Evolutionary conservation across 495 filamentous ascomycete species (phyloP).

Genomic region (Elasticomyces elasticus): DNA sequence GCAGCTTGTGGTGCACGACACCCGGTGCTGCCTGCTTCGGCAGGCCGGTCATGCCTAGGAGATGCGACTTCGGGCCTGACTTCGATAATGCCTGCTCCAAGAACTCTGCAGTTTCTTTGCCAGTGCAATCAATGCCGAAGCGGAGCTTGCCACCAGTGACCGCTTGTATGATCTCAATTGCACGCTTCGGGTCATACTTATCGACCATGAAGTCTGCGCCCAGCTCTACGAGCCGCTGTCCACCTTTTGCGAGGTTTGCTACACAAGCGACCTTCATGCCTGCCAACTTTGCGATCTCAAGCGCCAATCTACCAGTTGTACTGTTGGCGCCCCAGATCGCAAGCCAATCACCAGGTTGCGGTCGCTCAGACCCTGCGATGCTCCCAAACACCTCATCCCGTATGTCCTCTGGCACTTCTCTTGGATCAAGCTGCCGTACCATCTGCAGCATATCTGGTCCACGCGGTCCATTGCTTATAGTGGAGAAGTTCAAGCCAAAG

Average conservation of each 20-base stretch:
- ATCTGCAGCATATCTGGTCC: constrained; percentile 47
- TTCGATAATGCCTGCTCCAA: constrained; percentile 38
- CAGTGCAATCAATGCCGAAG: constrained; percentile 55
- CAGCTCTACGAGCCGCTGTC: constrained; percentile 41
- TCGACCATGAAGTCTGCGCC: constrained; percentile 54
- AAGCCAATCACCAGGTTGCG: constrained; percentile 50
- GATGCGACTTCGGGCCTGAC: constrained; percentile 35
- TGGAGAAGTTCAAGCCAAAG: constrained; percentile 44
- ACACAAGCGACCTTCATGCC: constrained; percentile 49
- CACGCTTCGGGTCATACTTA: constrained; percentile 47
- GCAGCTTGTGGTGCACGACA: constrained; percentile 49
- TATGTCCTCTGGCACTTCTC: constrained; percentile 43
- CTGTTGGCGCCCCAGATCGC: constrained; percentile 60
- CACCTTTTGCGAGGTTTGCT: constrained; percentile 53
- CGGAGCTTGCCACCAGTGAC: constrained; percentile 45
- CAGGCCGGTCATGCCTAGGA: constrained; percentile 53
- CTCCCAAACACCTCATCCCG: constrained; percentile 43
- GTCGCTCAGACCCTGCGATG: constrained; percentile 35
- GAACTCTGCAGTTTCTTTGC: constrained; percentile 45
- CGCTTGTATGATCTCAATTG: constrained; percentile 49
- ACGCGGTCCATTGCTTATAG: constrained; percentile 22
- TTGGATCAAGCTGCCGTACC: constrained; percentile 31
- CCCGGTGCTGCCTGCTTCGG: constrained; percentile 42
- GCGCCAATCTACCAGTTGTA: constrained; percentile 47
- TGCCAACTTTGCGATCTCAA: constrained; percentile 52